Base-by-base conservation (phyloP, 1,139 yeast genomes). In the Protomyces pachydermus region DNA sequence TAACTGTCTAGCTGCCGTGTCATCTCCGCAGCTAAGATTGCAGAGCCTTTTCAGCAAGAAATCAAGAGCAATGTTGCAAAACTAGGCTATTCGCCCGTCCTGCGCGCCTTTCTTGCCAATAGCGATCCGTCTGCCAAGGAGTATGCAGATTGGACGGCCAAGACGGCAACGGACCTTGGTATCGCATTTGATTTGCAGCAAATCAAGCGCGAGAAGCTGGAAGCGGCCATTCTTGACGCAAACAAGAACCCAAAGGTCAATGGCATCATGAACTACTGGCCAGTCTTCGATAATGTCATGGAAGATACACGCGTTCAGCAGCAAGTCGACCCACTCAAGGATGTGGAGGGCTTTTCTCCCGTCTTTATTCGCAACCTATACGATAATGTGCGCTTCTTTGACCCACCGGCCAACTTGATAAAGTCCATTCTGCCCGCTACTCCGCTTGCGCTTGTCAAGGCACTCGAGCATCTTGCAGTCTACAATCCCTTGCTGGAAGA, bases 201-300 rank as follows among this genome's bases (percentile, higher is more conserved):
- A 68, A 85, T 87, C 10, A 84, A 82, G 69, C 89, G 88, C 74
- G 96, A 93, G 70, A 88, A 86, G 48, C 80, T 93, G 68, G 98
- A 93, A 75, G 91, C 86, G 69, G 86, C 85, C 37, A 83, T 93
- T 67, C 82, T 91, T 64, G 84, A 82, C 60, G 97, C 98, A 66
- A 93, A 93, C 74, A 80, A 80, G 38, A 95, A 91, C 71, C 84
- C 82, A 64, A 71, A 75, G 0, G 90, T 93, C 42, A 87, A 90
- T 73, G 98, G 98, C 35, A 93, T 93, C 69, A 91, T 93, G 91
- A 93, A 93, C n/a, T 93, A 93, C 75, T 93, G 91, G 82, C 98
- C 98, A 0, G 98, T 93, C 2, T 93, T 90, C 76, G 52, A 55
- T 12, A 97, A 97, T 1, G 90, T 89, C 73, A 83, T 88, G 67